Conservation (phyloP, 116 monocot species). For the Posidonia oceanica region DNA sequence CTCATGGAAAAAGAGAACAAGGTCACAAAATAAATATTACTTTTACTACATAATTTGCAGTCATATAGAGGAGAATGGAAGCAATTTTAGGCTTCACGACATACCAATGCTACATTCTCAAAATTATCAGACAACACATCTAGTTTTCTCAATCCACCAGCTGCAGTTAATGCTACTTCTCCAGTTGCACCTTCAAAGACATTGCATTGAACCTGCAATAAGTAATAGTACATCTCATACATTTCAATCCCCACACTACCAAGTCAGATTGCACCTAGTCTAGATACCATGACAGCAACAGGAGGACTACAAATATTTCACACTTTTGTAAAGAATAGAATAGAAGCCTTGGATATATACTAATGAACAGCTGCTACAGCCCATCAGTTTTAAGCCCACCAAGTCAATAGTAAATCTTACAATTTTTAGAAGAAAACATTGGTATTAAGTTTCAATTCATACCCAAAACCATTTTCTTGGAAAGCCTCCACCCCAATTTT, state of each 20-base stretch:
- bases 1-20: background rate
- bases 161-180: conserved; percentile 76
- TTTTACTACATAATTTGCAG: background rate
- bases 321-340: no score
- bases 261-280: background rate
- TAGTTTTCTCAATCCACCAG: conserved; percentile 78
- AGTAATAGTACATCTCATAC: background rate
- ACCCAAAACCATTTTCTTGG: conserved; percentile 99
- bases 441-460: background rate
- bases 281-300: background rate
- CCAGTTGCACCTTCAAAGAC: conserved; percentile 81
- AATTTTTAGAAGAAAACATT: background rate
- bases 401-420: no score
- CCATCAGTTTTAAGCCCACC: no score
- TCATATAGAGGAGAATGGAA: background rate
- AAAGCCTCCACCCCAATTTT: conserved; percentile 94
- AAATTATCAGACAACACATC: conserved; percentile 47
- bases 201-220: conserved; percentile 85
- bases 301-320: background rate
- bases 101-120: conserved; percentile 81
- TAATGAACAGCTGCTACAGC: no score
- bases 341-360: no score
- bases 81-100: background rate
- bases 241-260: background rate
- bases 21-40: background rate